Conservation (phyloP, 1,284 basidiomycete genomes). For the Moniliophthora roreri region DNA sequence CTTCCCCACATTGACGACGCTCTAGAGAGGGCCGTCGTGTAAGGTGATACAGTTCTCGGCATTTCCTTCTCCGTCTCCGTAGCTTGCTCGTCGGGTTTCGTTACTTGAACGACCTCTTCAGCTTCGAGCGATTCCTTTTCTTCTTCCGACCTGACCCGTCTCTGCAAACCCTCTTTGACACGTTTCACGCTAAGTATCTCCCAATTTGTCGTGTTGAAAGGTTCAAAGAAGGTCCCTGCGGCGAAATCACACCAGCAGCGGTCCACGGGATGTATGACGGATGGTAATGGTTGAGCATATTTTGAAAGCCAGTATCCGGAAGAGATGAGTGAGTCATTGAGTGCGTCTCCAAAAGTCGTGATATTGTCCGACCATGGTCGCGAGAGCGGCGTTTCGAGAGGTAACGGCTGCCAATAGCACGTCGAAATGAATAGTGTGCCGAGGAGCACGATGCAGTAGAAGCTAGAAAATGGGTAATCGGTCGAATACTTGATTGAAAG, state of each 20-base stretch:
- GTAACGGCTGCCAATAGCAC: constrained; percentile 82
- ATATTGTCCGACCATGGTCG: constrained; percentile 65
- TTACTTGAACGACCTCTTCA: neutral
- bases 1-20: neutral
- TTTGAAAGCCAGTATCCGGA: constrained; percentile 12
- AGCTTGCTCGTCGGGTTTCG: neutral
- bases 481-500: neutral
- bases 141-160: constrained; percentile 28
- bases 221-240: constrained; percentile 59
- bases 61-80: constrained; percentile 5
- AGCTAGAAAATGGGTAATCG: constrained; percentile 40
- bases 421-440: constrained; percentile 78
- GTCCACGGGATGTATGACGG: constrained; percentile 61
- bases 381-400: constrained; percentile 58
- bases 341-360: constrained; percentile 65
- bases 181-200: constrained; percentile 59
- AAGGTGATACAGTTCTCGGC: neutral
- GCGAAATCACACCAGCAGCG: constrained; percentile 82
- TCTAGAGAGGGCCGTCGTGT: neutral
- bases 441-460: constrained; percentile 80
- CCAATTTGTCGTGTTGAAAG: constrained; percentile 73
- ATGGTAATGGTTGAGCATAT: constrained; percentile 36
- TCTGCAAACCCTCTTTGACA: constrained; percentile 47
- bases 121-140: constrained; percentile 22
- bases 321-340: constrained; percentile 41